Conservation (phyloP, 495 filamentous ascomycete genomes). For the Poronia punctata region DNA sequence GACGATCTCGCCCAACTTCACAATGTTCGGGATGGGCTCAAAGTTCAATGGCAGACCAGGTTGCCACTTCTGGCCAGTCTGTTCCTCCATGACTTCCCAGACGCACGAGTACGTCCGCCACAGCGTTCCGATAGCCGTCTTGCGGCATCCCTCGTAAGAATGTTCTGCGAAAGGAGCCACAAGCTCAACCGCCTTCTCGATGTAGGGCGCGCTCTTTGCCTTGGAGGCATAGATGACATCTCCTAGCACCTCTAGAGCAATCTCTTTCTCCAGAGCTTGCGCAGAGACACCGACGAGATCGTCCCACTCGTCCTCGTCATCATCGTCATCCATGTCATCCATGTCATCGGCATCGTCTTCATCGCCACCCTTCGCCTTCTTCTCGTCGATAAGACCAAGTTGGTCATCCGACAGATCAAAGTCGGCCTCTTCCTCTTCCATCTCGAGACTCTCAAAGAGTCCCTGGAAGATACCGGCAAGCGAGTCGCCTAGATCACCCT, state of each 20-base stretch:
- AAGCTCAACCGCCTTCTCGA: slow-evolving; percentile 81
- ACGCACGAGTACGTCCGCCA: slow-evolving; percentile 92
- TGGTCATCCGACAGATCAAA: slow-evolving; percentile 72
- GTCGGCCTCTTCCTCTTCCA: slow-evolving; percentile 81
- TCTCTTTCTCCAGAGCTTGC: slow-evolving; percentile 92
- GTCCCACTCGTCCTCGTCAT: slow-evolving; percentile 78
- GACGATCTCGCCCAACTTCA: slow-evolving; percentile 82
- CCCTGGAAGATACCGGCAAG: slow-evolving; percentile 79
- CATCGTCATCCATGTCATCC: slow-evolving; percentile 53
- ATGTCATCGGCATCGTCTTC: slow-evolving; percentile 53
- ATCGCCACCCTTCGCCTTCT: slow-evolving; percentile 74
- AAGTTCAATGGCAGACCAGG: slow-evolving; percentile 78
- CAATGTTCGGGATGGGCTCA: slow-evolving; percentile 65
- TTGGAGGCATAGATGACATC: slow-evolving; percentile 87
- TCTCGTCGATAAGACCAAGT: slow-evolving; percentile 67
- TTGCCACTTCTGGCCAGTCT: slow-evolving; percentile 74
- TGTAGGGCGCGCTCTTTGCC: slow-evolving; percentile 46
- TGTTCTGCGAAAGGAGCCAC: slow-evolving; percentile 77
- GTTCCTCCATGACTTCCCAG: slow-evolving; percentile 77
- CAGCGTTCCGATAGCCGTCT: slow-evolving; percentile 79
- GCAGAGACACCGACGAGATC: slow-evolving; percentile 71
- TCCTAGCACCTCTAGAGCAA: slow-evolving; percentile 88
- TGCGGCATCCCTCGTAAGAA: slow-evolving; percentile 86
- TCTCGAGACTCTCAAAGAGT: slow-evolving; percentile 76
- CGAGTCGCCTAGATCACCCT: slow-evolving; percentile 82